Evolutionary conservation across 2,329 filamentous ascomycete species (phyloP).

Genomic region (Daldinia eschscholtzii): DNA sequence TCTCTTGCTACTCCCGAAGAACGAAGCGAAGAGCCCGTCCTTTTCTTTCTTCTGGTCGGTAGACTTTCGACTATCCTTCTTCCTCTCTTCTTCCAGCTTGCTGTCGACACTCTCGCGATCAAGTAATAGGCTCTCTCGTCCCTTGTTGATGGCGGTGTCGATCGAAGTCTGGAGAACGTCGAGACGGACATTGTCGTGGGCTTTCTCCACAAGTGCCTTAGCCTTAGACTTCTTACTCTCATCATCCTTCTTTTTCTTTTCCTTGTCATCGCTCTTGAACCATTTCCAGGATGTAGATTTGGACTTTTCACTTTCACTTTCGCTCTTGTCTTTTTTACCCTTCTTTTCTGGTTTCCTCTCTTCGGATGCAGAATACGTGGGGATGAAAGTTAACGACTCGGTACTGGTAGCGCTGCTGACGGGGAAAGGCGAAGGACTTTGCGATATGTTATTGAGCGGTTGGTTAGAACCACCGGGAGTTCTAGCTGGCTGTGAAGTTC

Average conservation of each 20-base stretch:
- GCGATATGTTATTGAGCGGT: slow-evolving; percentile 74
- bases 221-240: slow-evolving; percentile 76
- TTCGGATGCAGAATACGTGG: slow-evolving; percentile 72
- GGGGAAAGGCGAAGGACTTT: slow-evolving; percentile 75
- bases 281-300: slow-evolving; percentile 86
- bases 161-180: slow-evolving; percentile 91
- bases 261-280: slow-evolving; percentile 76
- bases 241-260: slow-evolving; percentile 74
- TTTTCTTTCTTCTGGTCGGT: slow-evolving; percentile 89
- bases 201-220: slow-evolving; percentile 67
- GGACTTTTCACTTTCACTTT: slow-evolving; percentile 67
- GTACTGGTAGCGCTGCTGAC: slow-evolving; percentile 76
- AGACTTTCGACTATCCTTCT: slow-evolving; percentile 82
- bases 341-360: slow-evolving; percentile 82
- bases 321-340: slow-evolving; percentile 78
- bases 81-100: slow-evolving; percentile 83
- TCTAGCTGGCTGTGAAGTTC: slow-evolving; percentile 43
- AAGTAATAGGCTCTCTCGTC: slow-evolving; percentile 85
- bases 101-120: slow-evolving; percentile 80
- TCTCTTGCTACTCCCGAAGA: slow-evolving; percentile 92
- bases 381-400: slow-evolving; percentile 83
- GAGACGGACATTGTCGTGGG: slow-evolving; percentile 83
- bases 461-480: slow-evolving; percentile 57
- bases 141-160: slow-evolving; percentile 73
- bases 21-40: slow-evolving; percentile 90